Percentiles rank a stretch among this genome's conserved stretches.
Evolutionary conservation across 352 stramenopile genomes (phyloP).

Genomic region (Elongisporangium senticosum): DNA sequence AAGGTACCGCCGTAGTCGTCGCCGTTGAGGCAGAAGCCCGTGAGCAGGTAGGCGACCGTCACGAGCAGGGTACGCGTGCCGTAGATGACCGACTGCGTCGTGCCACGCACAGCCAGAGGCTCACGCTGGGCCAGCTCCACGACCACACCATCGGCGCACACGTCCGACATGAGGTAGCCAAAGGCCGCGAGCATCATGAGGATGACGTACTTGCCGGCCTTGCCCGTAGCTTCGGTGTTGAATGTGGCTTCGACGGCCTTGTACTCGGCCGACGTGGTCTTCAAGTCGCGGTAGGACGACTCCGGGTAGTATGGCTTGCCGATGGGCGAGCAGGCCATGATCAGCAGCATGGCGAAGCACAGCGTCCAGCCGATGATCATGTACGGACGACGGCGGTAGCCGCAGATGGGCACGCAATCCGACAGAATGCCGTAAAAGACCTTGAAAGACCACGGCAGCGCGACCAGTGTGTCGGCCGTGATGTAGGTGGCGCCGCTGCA

Average conservation of each 20-base stretch:
- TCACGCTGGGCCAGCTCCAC: slow-evolving; percentile 58
- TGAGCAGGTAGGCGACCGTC: slow-evolving; percentile 32
- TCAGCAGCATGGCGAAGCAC: slow-evolving; percentile 35
- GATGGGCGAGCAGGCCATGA: slow-evolving; percentile 37
- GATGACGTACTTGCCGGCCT: slow-evolving; percentile 40
- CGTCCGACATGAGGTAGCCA: slow-evolving; percentile 48
- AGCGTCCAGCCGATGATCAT: slow-evolving; percentile 53
- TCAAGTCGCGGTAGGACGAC: slow-evolving; percentile 18
- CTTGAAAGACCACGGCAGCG: slow-evolving; percentile 31
- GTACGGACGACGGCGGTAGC: slow-evolving; percentile 48
- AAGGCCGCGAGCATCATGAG: slow-evolving; percentile 50
- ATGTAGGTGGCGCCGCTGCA: slow-evolving; percentile 18
- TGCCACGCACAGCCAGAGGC: slow-evolving; percentile 37
- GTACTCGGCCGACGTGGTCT: slow-evolving; percentile 13
- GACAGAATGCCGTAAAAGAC: slow-evolving; percentile 26
- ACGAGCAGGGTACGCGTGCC: slow-evolving; percentile 35
- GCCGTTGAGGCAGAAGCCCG: slow-evolving; percentile 46
- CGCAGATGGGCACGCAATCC: slow-evolving; percentile 35
- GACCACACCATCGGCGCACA: slow-evolving; percentile 42
- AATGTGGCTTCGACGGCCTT: slow-evolving; percentile 18
- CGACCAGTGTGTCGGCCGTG: slow-evolving; percentile 15
- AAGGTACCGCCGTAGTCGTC: slow-evolving; percentile 31
- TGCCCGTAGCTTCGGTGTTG: slow-evolving; percentile 26
- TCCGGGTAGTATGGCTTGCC: slow-evolving; percentile 53
- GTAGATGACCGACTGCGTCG: slow-evolving; percentile 53